Conservation (phyloP, 257 asterid genomes). For the Cordia subcordata region DNA sequence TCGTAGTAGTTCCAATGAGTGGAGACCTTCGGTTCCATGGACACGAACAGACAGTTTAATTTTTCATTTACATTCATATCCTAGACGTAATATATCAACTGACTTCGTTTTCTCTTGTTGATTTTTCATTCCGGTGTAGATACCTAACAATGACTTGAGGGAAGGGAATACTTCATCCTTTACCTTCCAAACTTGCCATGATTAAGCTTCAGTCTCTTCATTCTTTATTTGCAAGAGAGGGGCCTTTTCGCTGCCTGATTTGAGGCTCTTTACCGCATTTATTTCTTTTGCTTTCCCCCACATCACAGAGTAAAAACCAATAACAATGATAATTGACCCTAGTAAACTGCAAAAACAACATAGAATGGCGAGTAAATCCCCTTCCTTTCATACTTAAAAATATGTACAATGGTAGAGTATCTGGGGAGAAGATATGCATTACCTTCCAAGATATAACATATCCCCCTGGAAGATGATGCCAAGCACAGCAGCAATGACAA, state of each 20-base stretch:
- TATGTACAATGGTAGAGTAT: neutral
- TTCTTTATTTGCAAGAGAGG: slow-evolving; percentile 48
- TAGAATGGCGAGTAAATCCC: neutral
- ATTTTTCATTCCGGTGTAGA: too few species aligned
- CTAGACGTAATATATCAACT: too few species aligned
- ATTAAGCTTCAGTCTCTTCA: slow-evolving; percentile 20
- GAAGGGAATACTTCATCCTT: too few species aligned
- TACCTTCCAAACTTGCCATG: slow-evolving; percentile 6
- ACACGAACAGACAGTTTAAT: too few species aligned
- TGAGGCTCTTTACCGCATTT: slow-evolving; percentile 27
- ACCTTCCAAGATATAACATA: slow-evolving; percentile 76
- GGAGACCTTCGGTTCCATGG: too few species aligned
- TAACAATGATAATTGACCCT: slow-evolving; percentile 64
- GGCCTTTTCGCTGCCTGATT: slow-evolving; percentile 28
- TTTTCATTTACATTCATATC: too few species aligned
- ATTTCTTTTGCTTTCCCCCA: slow-evolving; percentile 81
- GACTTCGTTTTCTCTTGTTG: too few species aligned
- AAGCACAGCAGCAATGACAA: slow-evolving; percentile 59
- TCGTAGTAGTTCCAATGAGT: too few species aligned
- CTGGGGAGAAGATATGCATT: neutral
- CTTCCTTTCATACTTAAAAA: neutral
- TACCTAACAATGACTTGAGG: too few species aligned
- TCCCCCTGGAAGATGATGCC: slow-evolving; percentile 61
- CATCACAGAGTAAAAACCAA: slow-evolving; percentile 91
- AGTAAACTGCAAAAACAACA: slow-evolving; percentile 46